Percentiles rank a stretch among this genome's conserved stretches.
phyloP scores from a whole-genome alignment of 495 filamentous ascomycete species.

The Collariella sp. region DNA sequence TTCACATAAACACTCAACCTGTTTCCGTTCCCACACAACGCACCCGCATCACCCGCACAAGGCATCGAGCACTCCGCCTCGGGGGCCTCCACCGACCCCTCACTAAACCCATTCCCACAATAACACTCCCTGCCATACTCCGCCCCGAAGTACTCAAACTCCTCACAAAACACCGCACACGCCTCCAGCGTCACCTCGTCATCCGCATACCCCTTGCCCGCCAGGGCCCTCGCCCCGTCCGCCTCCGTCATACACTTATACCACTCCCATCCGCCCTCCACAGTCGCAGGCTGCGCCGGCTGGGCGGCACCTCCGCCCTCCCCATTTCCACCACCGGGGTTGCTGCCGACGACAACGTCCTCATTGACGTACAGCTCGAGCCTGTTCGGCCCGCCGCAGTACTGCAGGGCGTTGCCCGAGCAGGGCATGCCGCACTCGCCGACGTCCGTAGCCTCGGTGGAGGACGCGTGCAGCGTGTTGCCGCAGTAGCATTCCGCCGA shows the following conservation, averaged over 20 bases:
- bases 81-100: conserved; percentile 17
- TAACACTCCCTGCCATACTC: conserved; percentile 34
- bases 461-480: conserved; percentile 24
- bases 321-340: no score
- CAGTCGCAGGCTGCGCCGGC: conserved; percentile 19
- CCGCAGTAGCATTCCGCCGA: conserved; percentile 43
- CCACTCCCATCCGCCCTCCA: conserved; percentile 22
- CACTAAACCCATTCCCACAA: conserved; percentile 31
- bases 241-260: conserved; percentile 35
- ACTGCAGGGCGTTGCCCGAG: conserved; percentile 31
- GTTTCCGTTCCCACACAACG: conserved; percentile 36
- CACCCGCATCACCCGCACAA: conserved; percentile 29
- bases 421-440: conserved; percentile 36
- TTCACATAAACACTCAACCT: conserved; percentile 23
- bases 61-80: conserved; percentile 31
- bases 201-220: conserved; percentile 2
- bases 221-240: conserved; percentile 21
- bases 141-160: conserved; percentile 31
- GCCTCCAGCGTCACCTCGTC: conserved; percentile 32
- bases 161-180: conserved; percentile 30
- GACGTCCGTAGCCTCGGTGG: conserved; percentile 15
- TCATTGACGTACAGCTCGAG: conserved; percentile 31
- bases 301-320: no score
- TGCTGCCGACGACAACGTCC: background rate
- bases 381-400: conserved; percentile 35